These are phyloP conservation scores for Quercus gilva DNA, from an alignment of 306 rosid species.

Conservation along the genomic window DNA sequence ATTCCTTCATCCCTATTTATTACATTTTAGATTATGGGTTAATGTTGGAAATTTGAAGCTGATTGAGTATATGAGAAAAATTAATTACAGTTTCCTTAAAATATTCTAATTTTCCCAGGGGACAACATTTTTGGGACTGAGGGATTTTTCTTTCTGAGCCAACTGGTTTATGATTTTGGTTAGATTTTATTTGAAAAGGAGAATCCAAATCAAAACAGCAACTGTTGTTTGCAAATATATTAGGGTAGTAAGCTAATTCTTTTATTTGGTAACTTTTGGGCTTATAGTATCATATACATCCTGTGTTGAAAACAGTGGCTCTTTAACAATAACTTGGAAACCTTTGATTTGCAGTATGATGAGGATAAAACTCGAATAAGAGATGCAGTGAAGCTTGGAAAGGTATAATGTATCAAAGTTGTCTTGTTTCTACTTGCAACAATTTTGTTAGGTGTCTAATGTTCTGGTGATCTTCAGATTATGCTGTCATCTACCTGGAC, in stretches of 20 bases:
- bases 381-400: constrained; percentile 78
- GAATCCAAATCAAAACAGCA: not conserved
- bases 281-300: not conserved
- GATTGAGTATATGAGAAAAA: not conserved
- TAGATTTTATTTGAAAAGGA: not conserved
- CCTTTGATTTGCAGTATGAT: constrained; percentile 57
- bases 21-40: too few relatives aligned
- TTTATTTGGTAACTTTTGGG: not conserved
- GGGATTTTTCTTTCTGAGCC: not conserved
- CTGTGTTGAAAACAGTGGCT: constrained; percentile 1
- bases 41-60: not conserved
- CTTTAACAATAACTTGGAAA: constrained; percentile 4
- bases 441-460: constrained; percentile 21
- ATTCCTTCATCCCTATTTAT: not conserved
- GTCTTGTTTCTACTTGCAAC: constrained; percentile 18
- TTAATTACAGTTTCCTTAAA: not conserved
- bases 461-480: constrained; percentile 45
- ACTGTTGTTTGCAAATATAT: not conserved
- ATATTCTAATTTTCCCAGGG: not conserved
- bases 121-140: not conserved
- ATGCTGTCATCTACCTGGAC: constrained; percentile 57
- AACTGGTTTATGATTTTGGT: not conserved
- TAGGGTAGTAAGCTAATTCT: not conserved
- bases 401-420: constrained; percentile 51
- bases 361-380: constrained; percentile 70